Conservation (phyloP, 1,139 yeast genomes). For the Kluyveromyces sp. region DNA sequence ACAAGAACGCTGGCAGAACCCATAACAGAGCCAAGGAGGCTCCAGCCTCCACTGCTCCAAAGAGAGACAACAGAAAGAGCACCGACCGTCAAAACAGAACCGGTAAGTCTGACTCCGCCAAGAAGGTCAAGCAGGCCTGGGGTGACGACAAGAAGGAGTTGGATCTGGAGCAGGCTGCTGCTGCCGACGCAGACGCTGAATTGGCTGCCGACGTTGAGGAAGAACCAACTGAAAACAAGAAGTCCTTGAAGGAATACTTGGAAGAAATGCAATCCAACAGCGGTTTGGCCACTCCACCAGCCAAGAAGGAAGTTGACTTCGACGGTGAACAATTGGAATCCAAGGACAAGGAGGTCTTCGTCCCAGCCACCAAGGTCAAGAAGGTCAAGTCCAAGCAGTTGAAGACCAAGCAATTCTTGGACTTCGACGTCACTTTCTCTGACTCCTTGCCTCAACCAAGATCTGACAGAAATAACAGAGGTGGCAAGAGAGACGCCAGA, state of each 20-base stretch:
- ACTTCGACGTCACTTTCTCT: constrained; percentile 57
- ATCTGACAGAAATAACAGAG: constrained; percentile 27
- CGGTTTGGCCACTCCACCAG: constrained; percentile 40
- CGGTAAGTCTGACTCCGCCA: constrained; percentile 75
- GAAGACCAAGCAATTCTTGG: constrained; percentile 65
- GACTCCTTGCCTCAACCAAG: constrained; percentile 36
- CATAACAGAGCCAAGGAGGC: constrained; percentile 60
- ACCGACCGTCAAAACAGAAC: constrained; percentile 79
- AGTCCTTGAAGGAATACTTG: constrained; percentile 59
- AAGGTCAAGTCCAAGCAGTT: constrained; percentile 53
- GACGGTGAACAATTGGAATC: constrained; percentile 49
- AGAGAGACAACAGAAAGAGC: constrained; percentile 53
- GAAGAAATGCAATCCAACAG: constrained; percentile 43
- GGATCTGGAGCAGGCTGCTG: constrained; percentile 42
- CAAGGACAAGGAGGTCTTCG: constrained; percentile 51
- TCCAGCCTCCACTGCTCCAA: constrained; percentile 48
- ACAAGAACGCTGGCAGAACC: constrained; percentile 53
- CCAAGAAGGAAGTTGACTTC: constrained; percentile 37
- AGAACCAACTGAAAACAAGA: constrained; percentile 41
- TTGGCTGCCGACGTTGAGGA: constrained; percentile 46
- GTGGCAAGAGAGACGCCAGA: constrained; percentile 27
- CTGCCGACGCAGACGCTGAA: constrained; percentile 39
- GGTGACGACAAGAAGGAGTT: constrained; percentile 60
- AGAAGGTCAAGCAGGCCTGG: constrained; percentile 84
- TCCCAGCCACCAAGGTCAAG: constrained; percentile 53